A percentile compares a stretch with the other conserved stretches of the same genome.
Evolutionary conservation across 2,329 filamentous ascomycete genomes (phyloP).

Genomic region (Knoxdaviesia capensis): DNA sequence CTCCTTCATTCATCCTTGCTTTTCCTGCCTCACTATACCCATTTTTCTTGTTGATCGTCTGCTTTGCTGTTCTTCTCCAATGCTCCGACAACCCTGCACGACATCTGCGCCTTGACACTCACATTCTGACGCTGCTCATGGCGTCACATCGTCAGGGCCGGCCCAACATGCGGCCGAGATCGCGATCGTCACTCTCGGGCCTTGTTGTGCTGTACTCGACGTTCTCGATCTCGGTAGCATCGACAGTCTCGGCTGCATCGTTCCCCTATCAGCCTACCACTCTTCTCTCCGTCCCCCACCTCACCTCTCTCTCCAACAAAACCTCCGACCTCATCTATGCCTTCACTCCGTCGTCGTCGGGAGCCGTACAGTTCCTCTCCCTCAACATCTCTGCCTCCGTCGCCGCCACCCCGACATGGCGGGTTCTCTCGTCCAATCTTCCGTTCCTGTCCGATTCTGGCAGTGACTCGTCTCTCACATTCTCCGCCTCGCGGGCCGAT

Average conservation of each 20-base stretch:
- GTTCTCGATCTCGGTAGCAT: too few species aligned
- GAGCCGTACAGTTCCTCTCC: slow-evolving; percentile 32
- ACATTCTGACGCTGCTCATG: too few species aligned
- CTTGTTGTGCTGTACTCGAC: not conserved
- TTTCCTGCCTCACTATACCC: not conserved
- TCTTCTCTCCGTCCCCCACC: slow-evolving; percentile 11
- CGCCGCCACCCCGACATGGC: slow-evolving; percentile 22
- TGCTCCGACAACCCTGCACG: too few species aligned
- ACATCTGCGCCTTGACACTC: too few species aligned
- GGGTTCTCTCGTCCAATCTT: slow-evolving; percentile 31
- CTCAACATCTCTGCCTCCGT: slow-evolving; percentile 44
- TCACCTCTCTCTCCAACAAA: slow-evolving; percentile 46
- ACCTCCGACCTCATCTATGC: slow-evolving; percentile 41
- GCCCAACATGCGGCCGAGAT: too few species aligned
- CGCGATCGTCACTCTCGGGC: not conserved
- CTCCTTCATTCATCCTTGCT: not conserved
- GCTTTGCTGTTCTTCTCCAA: not conserved
- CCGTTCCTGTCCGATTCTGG: slow-evolving; percentile 36
- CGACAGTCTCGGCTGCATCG: not conserved
- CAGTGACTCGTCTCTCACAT: slow-evolving; percentile 19
- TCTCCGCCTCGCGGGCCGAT: slow-evolving; percentile 45
- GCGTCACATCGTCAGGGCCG: too few species aligned
- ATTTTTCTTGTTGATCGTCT: not conserved
- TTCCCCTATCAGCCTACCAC: slow-evolving; percentile 4
- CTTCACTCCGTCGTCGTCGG: slow-evolving; percentile 32